Base-by-base conservation (phyloP, 192 early-diverging fungal genomes). In the Polychytrium aggregatum region DNA sequence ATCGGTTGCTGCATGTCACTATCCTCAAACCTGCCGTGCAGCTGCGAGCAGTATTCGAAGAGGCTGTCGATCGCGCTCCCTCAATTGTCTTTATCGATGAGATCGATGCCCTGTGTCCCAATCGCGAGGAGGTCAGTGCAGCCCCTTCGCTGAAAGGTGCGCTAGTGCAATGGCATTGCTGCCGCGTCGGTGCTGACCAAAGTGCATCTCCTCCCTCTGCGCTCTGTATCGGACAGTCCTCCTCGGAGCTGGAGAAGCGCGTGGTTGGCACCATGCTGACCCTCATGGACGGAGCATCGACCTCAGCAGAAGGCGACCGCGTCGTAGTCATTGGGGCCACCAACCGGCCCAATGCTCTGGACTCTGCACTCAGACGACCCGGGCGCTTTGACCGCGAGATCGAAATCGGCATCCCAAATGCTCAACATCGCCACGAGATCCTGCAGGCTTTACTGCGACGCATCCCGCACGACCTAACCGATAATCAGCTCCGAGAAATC, bases 371-470 rank as follows among this genome's bases (percentile, higher is more conserved):
- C 14, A 77, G 95, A 53, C 61, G 95, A 17, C 91, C 95, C 3
- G 95, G 95, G 1, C 65, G 94, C 37, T 92, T 98, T 56, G 95
- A 98, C 60, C 72, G 86, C 1, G 95, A 98, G 56, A 65, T 98
- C n/a, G 92, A 95, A 50, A 91, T 97, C 46, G 84, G 87, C 4
- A 89, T 98, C 37, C 95, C 95, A 4, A 76, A 73, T 33, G 69
- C 65, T 0, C 47, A 50, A 0, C 83, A 71, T 0, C 77, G 95
- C 16, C 53, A 67, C 7, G 71, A 78, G 16, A 98, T 98, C 27
- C 56, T 98, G 29, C 53, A 46, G 4, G 78, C 80, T 7, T 63
- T 87, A 11, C 70, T 96, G 22, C 53, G 52, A 9, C 59, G 62
- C 9, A 81, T 81, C 37, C 90, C 89, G 1, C 68, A 93, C 54